Conservation (phyloP, 2,329 filamentous ascomycete genomes). For the Nannizziopsis barbatae region DNA sequence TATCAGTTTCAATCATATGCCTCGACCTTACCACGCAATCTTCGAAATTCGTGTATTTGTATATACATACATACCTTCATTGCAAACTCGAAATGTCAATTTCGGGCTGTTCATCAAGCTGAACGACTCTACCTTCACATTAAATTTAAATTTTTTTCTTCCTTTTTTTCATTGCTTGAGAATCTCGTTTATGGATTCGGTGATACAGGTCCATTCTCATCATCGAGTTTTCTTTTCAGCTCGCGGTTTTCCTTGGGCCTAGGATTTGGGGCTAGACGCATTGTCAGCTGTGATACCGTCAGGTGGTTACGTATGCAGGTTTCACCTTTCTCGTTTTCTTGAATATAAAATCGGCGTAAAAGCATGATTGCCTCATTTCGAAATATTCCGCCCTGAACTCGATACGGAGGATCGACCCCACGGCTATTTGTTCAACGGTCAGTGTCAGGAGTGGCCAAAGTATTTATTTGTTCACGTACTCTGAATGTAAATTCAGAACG, state of each 20-base stretch:
- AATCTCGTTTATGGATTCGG: background rate
- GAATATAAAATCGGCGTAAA: slow-evolving; percentile 87
- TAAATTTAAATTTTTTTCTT: too few species aligned
- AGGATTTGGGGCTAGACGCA: slow-evolving; percentile 47
- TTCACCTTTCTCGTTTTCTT: slow-evolving; percentile 79
- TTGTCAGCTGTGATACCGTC: slow-evolving; percentile 7
- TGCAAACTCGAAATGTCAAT: background rate
- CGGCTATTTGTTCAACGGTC: slow-evolving; percentile 36
- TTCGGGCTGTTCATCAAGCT: background rate
- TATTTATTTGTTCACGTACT: slow-evolving; percentile 34
- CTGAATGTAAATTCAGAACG: slow-evolving; percentile 75
- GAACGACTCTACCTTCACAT: background rate
- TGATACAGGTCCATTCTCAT: background rate
- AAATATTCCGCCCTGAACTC: slow-evolving; percentile 76
- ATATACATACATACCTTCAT: slow-evolving; percentile 10
- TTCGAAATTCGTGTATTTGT: slow-evolving; percentile 5
- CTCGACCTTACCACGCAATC: slow-evolving; percentile 13
- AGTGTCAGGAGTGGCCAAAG: slow-evolving; percentile 8
- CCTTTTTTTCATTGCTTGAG: too few species aligned
- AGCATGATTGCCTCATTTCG: slow-evolving; percentile 88
- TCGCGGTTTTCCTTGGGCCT: slow-evolving; percentile 54
- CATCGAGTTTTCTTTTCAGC: slow-evolving; percentile 47
- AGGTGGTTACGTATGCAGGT: background rate
- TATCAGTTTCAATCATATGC: slow-evolving; percentile 12
- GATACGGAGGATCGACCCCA: slow-evolving; percentile 66